Evolutionary conservation across 2,329 filamentous ascomycete genomes (phyloP), one percentile per base, ranked within the genome.

Genomic region (Sarocladium kiliense): DNA sequence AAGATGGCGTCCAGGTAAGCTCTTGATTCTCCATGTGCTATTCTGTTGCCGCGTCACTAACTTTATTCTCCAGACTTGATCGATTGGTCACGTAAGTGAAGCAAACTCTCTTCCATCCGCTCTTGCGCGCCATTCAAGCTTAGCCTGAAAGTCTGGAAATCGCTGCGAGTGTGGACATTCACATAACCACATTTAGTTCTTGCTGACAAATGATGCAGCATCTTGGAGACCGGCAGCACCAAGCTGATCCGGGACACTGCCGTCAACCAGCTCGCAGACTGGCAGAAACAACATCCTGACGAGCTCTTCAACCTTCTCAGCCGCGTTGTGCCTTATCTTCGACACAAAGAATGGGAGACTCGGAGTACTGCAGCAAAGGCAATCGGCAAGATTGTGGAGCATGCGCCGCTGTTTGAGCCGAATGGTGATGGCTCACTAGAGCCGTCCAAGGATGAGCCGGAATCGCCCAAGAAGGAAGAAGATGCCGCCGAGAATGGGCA

Each of bases 141-240:
- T 25, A 4, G n/a, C 14, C 42, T 19, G 5, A 47, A 18, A 12
- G 11, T n/a, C 18, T 41, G 37, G 18, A 42, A 42, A 42, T n/a
- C 7, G 14, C 30, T 14, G 30, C 9, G 14, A 34, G 30, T 7
- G 30, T 9, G 6, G 30, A 34, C n/a, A 19, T 30, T 44, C 19
- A 32, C 37, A 3, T 6, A 30, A 11, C 30, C 30, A 36, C 71
- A 32, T 32, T n/a, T n/a, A n/a, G n/a, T n/a, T n/a, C n/a, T n/a
- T 12, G 12, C 30, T 32, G 30, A 32, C 30, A 32, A 12, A 7
- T 7, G 30, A 32, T 12, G 30, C 30, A 96, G 92, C 61, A 85
- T 99, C 69, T 86, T 99, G 64, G 94, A 99, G 80, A 97, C 94
- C 56, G 94, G 94, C 64, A 97, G 93, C 74, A 99, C 94, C 58